phyloP scores from a whole-genome alignment of 805 yeast species.

The Wickerhamiella dianesei region DNA sequence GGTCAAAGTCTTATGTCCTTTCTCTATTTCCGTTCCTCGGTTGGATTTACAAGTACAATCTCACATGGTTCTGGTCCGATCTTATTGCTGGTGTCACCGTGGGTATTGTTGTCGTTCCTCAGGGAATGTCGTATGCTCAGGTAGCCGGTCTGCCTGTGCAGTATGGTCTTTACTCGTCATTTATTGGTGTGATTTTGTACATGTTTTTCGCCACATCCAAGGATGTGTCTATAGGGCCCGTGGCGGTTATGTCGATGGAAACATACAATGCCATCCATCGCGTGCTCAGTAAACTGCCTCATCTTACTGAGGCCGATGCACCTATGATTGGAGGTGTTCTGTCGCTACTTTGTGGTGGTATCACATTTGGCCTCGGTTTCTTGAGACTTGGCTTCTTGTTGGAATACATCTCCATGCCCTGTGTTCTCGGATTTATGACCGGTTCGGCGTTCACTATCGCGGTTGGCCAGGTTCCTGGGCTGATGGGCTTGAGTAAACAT shows the following conservation, averaged over 20 bases:
- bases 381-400: constrained; percentile 76
- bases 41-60: constrained; percentile 82
- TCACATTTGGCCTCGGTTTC: constrained; percentile 70
- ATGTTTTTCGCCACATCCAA: constrained; percentile 89
- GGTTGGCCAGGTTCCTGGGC: constrained; percentile 72
- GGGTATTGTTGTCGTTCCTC: constrained; percentile 87
- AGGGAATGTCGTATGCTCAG: constrained; percentile 88
- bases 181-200: constrained; percentile 79
- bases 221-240: constrained; percentile 94
- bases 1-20: constrained; percentile 34
- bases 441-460: constrained; percentile 83
- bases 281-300: constrained; percentile 41
- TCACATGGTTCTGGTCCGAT: constrained; percentile 68
- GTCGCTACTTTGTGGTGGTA: constrained; percentile 72
- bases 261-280: constrained; percentile 62
- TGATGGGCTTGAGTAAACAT: constrained; percentile 54
- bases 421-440: constrained; percentile 88
- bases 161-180: constrained; percentile 82
- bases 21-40: constrained; percentile 64
- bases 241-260: constrained; percentile 86
- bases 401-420: constrained; percentile 81
- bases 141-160: constrained; percentile 70
- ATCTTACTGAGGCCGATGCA: constrained; percentile 31
- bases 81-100: constrained; percentile 87
- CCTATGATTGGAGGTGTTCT: constrained; percentile 71